These are phyloP conservation scores for Nemania abortiva DNA, from an alignment of 2,329 filamentous ascomycete species.

Conservation along the genomic window DNA sequence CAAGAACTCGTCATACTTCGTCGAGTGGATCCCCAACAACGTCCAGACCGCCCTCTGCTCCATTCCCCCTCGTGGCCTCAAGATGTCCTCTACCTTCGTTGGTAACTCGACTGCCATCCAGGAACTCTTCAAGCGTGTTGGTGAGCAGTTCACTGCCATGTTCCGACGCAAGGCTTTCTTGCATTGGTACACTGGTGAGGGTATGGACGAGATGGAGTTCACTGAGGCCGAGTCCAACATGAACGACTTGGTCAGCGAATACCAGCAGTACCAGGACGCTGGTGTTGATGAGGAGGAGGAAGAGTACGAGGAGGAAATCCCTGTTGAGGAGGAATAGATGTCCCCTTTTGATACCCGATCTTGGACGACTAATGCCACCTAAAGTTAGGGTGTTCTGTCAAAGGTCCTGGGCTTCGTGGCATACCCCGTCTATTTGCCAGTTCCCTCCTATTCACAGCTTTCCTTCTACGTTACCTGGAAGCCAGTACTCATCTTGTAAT, in stretches of 20 bases:
- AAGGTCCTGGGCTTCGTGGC: slow-evolving; percentile 37
- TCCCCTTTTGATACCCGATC: slow-evolving; percentile 38
- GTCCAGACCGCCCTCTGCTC: slow-evolving; percentile 99
- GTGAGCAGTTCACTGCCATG: slow-evolving; percentile 99
- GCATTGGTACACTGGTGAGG: slow-evolving; percentile 99
- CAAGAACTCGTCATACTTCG: slow-evolving; percentile 99
- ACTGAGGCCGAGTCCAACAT: slow-evolving; percentile 99
- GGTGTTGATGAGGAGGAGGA: slow-evolving; percentile 97
- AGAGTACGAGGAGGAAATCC: slow-evolving; percentile 90
- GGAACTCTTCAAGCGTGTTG: slow-evolving; percentile 99
- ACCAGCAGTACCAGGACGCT: slow-evolving; percentile 99
- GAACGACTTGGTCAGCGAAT: slow-evolving; percentile 99
- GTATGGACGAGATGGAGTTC: slow-evolving; percentile 99
- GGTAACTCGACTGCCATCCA: slow-evolving; percentile 99
- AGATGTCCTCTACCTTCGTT: slow-evolving; percentile 99
- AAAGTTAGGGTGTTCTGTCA: slow-evolving; percentile 35
- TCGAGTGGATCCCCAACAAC: slow-evolving; percentile 99
- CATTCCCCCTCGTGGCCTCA: slow-evolving; percentile 95
- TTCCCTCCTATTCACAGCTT: slow-evolving; percentile 44
- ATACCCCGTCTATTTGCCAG: slow-evolving; percentile 36
- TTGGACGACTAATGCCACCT: slow-evolving; percentile 37
- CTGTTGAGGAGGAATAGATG: slow-evolving; percentile 68
- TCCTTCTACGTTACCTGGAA: slow-evolving; percentile 44
- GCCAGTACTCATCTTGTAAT: slow-evolving; percentile 48
- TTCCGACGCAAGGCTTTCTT: slow-evolving; percentile 99